Base-by-base conservation (phyloP, 2,329 filamentous ascomycete genomes). In the Trichophyton mentagrophytes region DNA sequence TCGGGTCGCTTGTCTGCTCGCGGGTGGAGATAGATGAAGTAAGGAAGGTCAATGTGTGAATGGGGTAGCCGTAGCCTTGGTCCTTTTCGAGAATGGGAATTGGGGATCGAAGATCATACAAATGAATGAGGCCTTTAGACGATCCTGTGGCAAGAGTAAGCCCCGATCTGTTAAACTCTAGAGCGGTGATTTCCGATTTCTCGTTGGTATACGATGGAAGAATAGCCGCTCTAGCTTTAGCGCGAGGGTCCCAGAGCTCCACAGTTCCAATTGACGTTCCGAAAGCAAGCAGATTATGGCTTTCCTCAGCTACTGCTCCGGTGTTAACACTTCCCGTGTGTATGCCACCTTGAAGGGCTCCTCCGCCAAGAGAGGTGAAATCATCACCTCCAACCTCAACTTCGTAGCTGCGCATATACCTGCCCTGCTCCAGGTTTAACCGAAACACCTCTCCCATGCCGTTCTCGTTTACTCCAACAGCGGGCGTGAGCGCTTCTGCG, bases 261-360 rank as follows among this genome's bases (percentile, higher is more conserved):
- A 97, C 89, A 0, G 92, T 96, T n/a, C 93, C 92, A 61, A 93
- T 78, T 2, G 90, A 91, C 0, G 93, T 99, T 59, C 95, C 93
- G 68, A 99, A 99, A 0, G 92, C 91, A 38, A 91, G 80, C 3
- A 99, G 79, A 61, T 93, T 93, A 72, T 99, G 93, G 56, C 88
- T 91, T 46, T 86, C 82, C 70, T 96, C 89, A 2, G 93, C 93
- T 63, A 96, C 84, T 2, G 91, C 87, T 11, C 85, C 92, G 6
- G 86, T 86, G 70, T 97, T 96, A 59, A 97, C 90, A 58, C 87
- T 86, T 13, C 91, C 90, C 0, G 89, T 87, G 61, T 86, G 81
- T 55, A 96, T 88, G 57, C 91, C 88, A 62, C 92, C 92, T 71
- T 97, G 92, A 30, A 96, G 74, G 1, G 90, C 86, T 42, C 85